Percentiles rank a stretch among this genome's conserved stretches.
Conservation (phyloP, 2,329 filamentous ascomycete species). For the Triangularia setosa region DNA sequence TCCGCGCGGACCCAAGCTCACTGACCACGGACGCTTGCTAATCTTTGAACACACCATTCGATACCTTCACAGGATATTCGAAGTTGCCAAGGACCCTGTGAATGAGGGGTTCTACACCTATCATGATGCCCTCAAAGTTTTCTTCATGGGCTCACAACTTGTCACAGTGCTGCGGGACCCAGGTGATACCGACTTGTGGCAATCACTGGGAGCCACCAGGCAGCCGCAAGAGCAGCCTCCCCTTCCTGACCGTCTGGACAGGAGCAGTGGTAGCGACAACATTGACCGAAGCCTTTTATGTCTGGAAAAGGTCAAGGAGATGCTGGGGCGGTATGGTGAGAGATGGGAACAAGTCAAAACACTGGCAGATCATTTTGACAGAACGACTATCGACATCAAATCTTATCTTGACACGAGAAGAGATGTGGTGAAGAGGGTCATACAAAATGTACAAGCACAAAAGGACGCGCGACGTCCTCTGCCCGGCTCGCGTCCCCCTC, state of each 20-base stretch:
- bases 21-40: conserved; percentile 70
- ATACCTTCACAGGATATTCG: conserved; percentile 73
- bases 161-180: conserved; percentile 57
- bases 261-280: conserved; percentile 42
- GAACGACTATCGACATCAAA: conserved; percentile 42
- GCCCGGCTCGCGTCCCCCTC: neutral
- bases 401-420: conserved; percentile 38
- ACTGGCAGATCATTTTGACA: conserved; percentile 52
- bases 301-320: conserved; percentile 51
- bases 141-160: conserved; percentile 66
- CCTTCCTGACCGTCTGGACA: conserved; percentile 41
- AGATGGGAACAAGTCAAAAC: conserved; percentile 56
- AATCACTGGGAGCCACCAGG: neutral
- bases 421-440: conserved; percentile 25
- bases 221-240: conserved; percentile 40
- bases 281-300: conserved; percentile 53
- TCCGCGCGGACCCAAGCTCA: conserved; percentile 64
- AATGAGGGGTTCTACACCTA: conserved; percentile 74
- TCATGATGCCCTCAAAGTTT: conserved; percentile 80
- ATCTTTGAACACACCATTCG: conserved; percentile 83
- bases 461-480: conserved; percentile 21
- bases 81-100: conserved; percentile 56
- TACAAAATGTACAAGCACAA: neutral
- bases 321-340: conserved; percentile 53
- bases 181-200: conserved; percentile 45